Evolutionary conservation across 768 basidiomycete genomes (phyloP).

Genomic region (Jaapia argillacea): DNA sequence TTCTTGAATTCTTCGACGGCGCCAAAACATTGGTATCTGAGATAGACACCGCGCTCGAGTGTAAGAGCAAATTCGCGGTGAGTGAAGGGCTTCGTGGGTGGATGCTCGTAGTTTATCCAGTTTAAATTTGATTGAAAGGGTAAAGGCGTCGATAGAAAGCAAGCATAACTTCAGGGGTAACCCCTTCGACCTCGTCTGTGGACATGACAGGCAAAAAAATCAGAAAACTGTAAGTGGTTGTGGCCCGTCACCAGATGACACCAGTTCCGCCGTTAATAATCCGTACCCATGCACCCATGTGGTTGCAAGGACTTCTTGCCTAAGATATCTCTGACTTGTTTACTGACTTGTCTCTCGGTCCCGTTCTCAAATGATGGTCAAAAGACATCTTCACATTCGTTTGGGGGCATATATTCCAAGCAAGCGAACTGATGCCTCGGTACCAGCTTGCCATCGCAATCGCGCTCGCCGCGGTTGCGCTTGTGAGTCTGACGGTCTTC

Average conservation of each 20-base stretch:
- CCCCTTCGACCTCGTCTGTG: background rate
- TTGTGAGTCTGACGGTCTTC: slow-evolving; percentile 34
- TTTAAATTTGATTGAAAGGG: slow-evolving; percentile 90
- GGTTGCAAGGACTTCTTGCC: too few relatives aligned
- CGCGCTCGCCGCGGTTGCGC: slow-evolving; percentile 30
- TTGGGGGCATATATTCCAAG: slow-evolving; percentile 12
- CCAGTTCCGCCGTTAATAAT: too few relatives aligned
- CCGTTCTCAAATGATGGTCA: too few relatives aligned
- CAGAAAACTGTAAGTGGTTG: too few relatives aligned
- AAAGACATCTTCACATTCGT: too few relatives aligned
- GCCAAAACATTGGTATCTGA: slow-evolving; percentile 90
- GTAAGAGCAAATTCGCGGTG: slow-evolving; percentile 97
- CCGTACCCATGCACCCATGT: too few relatives aligned
- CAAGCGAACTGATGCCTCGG: slow-evolving; percentile 34
- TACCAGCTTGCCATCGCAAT: slow-evolving; percentile 50
- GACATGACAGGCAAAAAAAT: too few relatives aligned
- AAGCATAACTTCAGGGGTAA: slow-evolving; percentile 55
- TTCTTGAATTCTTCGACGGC: slow-evolving; percentile 86
- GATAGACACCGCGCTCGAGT: slow-evolving; percentile 80
- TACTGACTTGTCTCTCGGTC: too few relatives aligned
- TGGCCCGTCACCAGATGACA: too few relatives aligned
- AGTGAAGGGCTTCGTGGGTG: slow-evolving; percentile 72
- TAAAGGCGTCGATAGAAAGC: slow-evolving; percentile 86
- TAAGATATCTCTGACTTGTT: too few relatives aligned
- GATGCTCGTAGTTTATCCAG: slow-evolving; percentile 92